phyloP scores from a whole-genome alignment of 2,329 filamentous ascomycete genomes.

The Arthrocladium fulminans region DNA sequence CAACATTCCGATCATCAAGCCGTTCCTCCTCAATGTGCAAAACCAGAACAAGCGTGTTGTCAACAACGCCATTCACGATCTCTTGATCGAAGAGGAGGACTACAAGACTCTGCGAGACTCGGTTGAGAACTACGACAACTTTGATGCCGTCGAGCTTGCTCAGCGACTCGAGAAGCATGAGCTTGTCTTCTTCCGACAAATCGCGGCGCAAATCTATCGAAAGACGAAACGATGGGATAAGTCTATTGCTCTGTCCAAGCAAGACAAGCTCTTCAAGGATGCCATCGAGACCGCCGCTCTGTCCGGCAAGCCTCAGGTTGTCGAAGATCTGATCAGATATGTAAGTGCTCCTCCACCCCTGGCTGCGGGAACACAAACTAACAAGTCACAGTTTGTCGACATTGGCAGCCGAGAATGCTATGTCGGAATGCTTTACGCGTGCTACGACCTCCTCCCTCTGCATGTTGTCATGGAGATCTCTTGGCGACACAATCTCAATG shows the following conservation, averaged over 20 bases:
- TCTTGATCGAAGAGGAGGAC: conserved; percentile 97
- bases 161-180: conserved; percentile 94
- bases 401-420: conserved; percentile 99
- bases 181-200: conserved; percentile 97
- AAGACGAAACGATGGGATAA: conserved; percentile 99
- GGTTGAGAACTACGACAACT: conserved; percentile 98
- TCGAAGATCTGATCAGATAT: conserved; percentile 92
- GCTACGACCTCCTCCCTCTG: conserved; percentile 91
- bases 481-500: conserved; percentile 86
- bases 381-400: conserved; percentile 72
- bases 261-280: conserved; percentile 99
- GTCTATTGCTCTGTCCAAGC: conserved; percentile 93
- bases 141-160: conserved; percentile 87
- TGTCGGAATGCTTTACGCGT: conserved; percentile 98
- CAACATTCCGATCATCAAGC: conserved; percentile 96
- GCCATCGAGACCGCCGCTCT: conserved; percentile 96
- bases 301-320: conserved; percentile 79
- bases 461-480: conserved; percentile 92
- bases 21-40: conserved; percentile 94
- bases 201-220: conserved; percentile 95
- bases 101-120: conserved; percentile 98
- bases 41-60: conserved; percentile 95
- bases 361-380: conserved; percentile 26
- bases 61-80: conserved; percentile 95
- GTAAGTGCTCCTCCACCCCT: conserved; percentile 53